Conservation (phyloP, 306 rosid genomes). For the Casuarina equisetifolia region DNA sequence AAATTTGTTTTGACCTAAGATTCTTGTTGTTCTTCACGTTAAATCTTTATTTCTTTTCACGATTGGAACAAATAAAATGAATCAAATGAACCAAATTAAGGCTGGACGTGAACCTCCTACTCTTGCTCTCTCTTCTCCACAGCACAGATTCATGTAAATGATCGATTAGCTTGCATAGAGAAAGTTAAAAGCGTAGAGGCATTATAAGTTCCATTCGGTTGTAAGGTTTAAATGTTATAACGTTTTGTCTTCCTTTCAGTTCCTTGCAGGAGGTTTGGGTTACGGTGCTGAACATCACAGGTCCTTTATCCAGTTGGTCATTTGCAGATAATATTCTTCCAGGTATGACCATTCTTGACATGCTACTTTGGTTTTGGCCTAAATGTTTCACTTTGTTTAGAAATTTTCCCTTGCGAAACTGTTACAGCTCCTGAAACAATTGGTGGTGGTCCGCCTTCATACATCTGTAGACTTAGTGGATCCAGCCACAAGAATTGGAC, state of each 20-base stretch:
- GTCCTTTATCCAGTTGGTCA: conserved; percentile 98
- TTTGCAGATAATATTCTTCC: conserved; percentile 80
- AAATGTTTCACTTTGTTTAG: conserved; percentile 18
- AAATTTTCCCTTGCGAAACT: conserved; percentile 22
- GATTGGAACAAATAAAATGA: neutral
- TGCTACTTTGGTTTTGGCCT: conserved; percentile 1
- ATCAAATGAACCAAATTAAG: neutral
- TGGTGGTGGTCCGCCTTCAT: conserved; percentile 73
- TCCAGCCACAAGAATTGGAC: conserved; percentile 72
- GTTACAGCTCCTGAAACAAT: conserved; percentile 59
- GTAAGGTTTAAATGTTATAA: conserved; percentile 9
- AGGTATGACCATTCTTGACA: conserved; percentile 45
- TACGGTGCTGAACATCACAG: conserved; percentile 86
- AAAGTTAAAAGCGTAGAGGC: neutral
- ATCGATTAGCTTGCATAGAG: neutral
- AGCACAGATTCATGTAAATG: neutral
- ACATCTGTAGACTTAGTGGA: conserved; percentile 81
- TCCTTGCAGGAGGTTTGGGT: conserved; percentile 93
- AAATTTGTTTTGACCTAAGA: neutral
- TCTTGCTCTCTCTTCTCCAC: too few species aligned
- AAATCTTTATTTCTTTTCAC: neutral
- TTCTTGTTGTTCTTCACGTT: neutral
- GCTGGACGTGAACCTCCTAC: neutral
- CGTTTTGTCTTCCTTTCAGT: conserved; percentile 41
- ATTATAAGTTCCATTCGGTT: neutral